Conservation (phyloP, 495 filamentous ascomycete species). For the Aspergillus avenaceus region DNA sequence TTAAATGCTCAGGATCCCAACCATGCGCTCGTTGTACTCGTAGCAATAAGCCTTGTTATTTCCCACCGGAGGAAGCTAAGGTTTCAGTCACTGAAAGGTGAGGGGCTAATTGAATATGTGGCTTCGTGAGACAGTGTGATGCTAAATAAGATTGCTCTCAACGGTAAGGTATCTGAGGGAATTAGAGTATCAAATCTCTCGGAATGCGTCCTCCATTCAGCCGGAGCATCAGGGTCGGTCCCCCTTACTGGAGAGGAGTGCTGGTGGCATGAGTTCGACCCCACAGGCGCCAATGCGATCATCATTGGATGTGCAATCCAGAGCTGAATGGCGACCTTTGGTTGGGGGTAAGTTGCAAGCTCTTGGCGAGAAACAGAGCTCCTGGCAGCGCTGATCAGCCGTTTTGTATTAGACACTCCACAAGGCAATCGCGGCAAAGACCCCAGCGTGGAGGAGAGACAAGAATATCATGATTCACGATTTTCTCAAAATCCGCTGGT, state of each 20-base stretch:
- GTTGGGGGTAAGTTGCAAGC: background rate
- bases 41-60: slow-evolving; percentile 25
- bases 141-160: too few relatives aligned
- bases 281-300: background rate
- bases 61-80: slow-evolving; percentile 26
- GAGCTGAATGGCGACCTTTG: background rate
- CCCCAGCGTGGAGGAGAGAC: background rate
- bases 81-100: slow-evolving; percentile 31
- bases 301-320: background rate
- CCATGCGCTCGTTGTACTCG: slow-evolving; percentile 32
- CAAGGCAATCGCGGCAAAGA: background rate
- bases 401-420: background rate
- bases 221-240: background rate
- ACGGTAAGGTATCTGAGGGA: slow-evolving; percentile 14
- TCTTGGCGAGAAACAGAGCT: background rate
- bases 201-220: slow-evolving; percentile 11
- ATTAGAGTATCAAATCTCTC: background rate
- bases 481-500: slow-evolving; percentile 29
- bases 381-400: background rate
- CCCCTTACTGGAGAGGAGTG: background rate
- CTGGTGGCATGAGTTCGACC: background rate
- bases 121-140: background rate
- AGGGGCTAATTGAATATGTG: slow-evolving; percentile 6
- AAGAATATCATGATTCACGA: background rate
- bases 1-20: slow-evolving; percentile 31